Evolutionary conservation across 345 rosid species (phyloP).

Genomic region (Reutealis trisperma): DNA sequence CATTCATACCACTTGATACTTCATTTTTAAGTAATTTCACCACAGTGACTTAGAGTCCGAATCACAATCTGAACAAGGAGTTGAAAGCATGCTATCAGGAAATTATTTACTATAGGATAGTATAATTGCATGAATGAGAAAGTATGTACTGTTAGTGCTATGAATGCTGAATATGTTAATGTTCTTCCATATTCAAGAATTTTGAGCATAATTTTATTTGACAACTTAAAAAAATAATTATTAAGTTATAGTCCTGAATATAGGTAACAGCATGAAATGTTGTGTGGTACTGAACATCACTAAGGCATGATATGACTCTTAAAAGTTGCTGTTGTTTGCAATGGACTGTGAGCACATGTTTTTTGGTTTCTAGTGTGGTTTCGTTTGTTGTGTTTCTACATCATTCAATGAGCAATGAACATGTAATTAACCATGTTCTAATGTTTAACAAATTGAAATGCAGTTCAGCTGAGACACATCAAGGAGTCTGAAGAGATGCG

Average conservation of each 20-base stretch:
- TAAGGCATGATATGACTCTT: not conserved
- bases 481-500: constrained; percentile 85
- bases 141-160: not conserved
- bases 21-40: not conserved
- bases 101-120: not conserved
- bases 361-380: not conserved
- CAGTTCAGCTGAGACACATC: constrained; percentile 58
- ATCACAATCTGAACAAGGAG: not conserved
- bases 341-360: not conserved
- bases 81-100: not conserved
- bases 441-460: constrained; percentile 20
- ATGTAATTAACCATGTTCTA: not conserved
- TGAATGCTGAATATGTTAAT: not conserved
- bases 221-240: not conserved
- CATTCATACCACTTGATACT: not conserved
- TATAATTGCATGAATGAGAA: not conserved
- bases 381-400: not conserved
- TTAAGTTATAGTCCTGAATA: not conserved
- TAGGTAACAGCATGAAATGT: not conserved
- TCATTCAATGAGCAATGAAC: not conserved
- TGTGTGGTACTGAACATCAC: not conserved
- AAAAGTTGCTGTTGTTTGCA: not conserved
- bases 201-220: not conserved
- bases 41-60: not conserved
- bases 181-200: not conserved